These are phyloP conservation scores for Saccharum spontaneum DNA, from an alignment of 176 grass and related monocot species.

Conservation along the genomic window DNA sequence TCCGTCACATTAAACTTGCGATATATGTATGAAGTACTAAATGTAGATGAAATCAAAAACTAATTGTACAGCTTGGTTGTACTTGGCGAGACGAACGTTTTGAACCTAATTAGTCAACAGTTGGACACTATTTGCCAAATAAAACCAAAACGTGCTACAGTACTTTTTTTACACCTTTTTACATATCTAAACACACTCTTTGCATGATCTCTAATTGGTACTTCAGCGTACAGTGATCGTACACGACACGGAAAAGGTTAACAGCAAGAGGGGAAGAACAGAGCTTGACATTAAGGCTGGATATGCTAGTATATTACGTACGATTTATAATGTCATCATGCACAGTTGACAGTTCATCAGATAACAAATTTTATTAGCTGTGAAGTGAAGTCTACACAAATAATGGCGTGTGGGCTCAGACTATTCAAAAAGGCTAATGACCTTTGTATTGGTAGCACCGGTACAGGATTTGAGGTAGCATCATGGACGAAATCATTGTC, in stretches of 20 bases:
- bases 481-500: conserved; percentile 31
- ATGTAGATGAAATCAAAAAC: too few species aligned
- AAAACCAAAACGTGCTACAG: too few species aligned
- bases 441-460: conserved; percentile 3
- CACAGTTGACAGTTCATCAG: conserved; percentile 8
- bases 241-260: neutral
- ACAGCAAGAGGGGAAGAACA: neutral
- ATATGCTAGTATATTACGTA: neutral
- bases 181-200: too few species aligned
- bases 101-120: too few species aligned
- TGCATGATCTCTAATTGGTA: neutral
- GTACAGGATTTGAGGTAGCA: neutral
- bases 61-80: too few species aligned
- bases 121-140: too few species aligned
- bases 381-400: neutral
- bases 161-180: too few species aligned
- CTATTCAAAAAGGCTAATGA: neutral
- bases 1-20: too few species aligned
- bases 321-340: neutral
- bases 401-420: conserved; percentile 7
- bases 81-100: too few species aligned
- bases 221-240: neutral
- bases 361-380: neutral
- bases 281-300: neutral
- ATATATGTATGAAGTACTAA: too few species aligned